Percentiles rank a stretch among this genome's conserved stretches.
phyloP scores from a whole-genome alignment of 129 eudicot species.

The Deinandra increscens region DNA sequence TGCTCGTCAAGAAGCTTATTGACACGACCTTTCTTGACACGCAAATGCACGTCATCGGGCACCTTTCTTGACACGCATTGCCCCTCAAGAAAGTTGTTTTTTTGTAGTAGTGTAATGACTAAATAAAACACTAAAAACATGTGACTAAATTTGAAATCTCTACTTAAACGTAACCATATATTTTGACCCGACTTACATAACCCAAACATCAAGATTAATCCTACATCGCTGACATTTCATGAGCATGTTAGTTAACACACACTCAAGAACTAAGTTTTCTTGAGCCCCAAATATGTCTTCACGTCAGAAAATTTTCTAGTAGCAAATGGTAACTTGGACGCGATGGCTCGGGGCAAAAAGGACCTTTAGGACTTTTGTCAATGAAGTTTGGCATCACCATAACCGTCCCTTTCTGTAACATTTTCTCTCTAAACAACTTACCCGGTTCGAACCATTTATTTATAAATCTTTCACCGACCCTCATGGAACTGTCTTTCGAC shows the following conservation, averaged over 20 bases:
- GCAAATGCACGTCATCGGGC: too few relatives aligned
- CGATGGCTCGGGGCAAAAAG: slow-evolving; percentile 65
- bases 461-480: slow-evolving; percentile 24
- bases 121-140: too few relatives aligned
- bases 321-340: slow-evolving; percentile 69
- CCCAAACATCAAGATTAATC: too few relatives aligned
- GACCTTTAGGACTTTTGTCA: slow-evolving; percentile 79
- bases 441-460: slow-evolving; percentile 51
- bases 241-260: slow-evolving; percentile 38
- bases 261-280: slow-evolving; percentile 43
- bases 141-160: too few relatives aligned
- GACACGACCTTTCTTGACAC: too few relatives aligned
- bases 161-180: too few relatives aligned
- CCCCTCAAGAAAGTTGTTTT: too few relatives aligned
- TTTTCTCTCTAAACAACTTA: slow-evolving; percentile 66
- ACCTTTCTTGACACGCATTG: too few relatives aligned
- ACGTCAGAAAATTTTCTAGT: slow-evolving; percentile 32
- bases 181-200: too few relatives aligned
- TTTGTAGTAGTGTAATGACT: too few relatives aligned
- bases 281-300: slow-evolving; percentile 41
- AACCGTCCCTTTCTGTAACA: slow-evolving; percentile 58
- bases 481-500: not conserved
- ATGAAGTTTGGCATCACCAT: slow-evolving; percentile 76
- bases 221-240: slow-evolving; percentile 73
- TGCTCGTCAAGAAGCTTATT: too few relatives aligned